phyloP scores from a whole-genome alignment of 164 flowering plant species.

The Aristolochia fimbriata region DNA sequence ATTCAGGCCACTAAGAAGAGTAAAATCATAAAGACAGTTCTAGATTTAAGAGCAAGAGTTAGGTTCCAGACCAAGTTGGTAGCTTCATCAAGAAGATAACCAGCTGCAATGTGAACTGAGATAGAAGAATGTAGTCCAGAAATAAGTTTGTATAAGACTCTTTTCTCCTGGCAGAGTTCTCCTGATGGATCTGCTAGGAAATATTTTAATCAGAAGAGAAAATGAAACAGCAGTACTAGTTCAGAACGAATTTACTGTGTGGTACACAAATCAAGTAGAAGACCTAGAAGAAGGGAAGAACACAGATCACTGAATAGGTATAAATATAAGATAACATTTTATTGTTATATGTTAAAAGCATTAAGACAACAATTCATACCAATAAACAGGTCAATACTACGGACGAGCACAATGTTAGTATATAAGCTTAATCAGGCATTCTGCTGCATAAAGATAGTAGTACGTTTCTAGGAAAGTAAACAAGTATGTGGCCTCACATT shows the following conservation, averaged over 20 bases:
- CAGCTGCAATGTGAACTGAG: slow-evolving; percentile 80
- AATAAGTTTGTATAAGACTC: slow-evolving; percentile 72
- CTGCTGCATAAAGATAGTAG: background rate
- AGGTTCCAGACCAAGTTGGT: slow-evolving; percentile 23
- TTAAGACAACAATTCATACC: background rate
- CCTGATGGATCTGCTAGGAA: slow-evolving; percentile 56
- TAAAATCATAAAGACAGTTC: background rate
- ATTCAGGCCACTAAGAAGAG: background rate
- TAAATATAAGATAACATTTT: too few relatives aligned
- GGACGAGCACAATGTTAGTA: background rate
- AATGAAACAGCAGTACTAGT: too few relatives aligned
- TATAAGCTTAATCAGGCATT: background rate
- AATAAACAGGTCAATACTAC: background rate
- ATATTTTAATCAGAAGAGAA: too few relatives aligned
- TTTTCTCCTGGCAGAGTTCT: slow-evolving; percentile 74
- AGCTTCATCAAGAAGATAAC: slow-evolving; percentile 82
- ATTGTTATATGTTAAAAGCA: too few relatives aligned
- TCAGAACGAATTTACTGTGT: too few relatives aligned
- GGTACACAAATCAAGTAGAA: too few relatives aligned
- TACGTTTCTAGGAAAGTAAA: background rate
- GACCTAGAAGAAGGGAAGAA: too few relatives aligned
- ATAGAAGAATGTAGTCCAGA: slow-evolving; percentile 95
- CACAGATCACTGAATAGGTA: too few relatives aligned
- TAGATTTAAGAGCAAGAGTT: background rate
- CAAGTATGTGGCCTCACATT: slow-evolving; percentile 35